Evolutionary conservation across 805 yeast species (phyloP).

Genomic region (Wickerhamomyces queroliae): DNA sequence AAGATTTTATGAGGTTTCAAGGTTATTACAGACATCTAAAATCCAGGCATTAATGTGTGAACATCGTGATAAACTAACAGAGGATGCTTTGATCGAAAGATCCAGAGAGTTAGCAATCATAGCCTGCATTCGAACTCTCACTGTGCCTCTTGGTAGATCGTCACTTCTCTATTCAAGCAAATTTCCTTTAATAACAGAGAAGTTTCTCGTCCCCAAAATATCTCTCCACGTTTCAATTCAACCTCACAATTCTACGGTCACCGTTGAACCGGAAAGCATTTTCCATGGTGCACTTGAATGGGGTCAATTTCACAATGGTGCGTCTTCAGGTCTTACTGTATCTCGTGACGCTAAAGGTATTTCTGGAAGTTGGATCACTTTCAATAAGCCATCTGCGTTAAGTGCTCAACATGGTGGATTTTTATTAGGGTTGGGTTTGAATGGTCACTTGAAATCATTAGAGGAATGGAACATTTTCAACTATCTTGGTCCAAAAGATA

Average conservation of each 20-base stretch:
- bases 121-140: conserved; percentile 58
- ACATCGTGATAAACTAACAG: conserved; percentile 30
- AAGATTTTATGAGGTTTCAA: conserved; percentile 71
- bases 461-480: conserved; percentile 98
- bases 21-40: conserved; percentile 63
- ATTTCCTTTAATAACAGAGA: conserved; percentile 78
- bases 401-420: conserved; percentile 93
- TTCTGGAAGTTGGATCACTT: conserved; percentile 87
- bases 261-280: conserved; percentile 48
- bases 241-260: conserved; percentile 62
- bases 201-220: conserved; percentile 71
- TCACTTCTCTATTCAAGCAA: conserved; percentile 64
- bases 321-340: conserved; percentile 75
- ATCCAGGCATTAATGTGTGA: conserved; percentile 44
- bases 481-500: conserved; percentile 84
- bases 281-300: conserved; percentile 52
- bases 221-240: conserved; percentile 60
- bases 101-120: conserved; percentile 54
- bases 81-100: conserved; percentile 47
- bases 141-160: conserved; percentile 75
- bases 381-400: conserved; percentile 66
- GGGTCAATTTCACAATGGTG: conserved; percentile 94
- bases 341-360: conserved; percentile 64
- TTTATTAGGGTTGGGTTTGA: conserved; percentile 83
- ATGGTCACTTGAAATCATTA: conserved; percentile 75